phyloP scores from a whole-genome alignment of 495 filamentous ascomycete species.

The Alectoria sarmentosa region DNA sequence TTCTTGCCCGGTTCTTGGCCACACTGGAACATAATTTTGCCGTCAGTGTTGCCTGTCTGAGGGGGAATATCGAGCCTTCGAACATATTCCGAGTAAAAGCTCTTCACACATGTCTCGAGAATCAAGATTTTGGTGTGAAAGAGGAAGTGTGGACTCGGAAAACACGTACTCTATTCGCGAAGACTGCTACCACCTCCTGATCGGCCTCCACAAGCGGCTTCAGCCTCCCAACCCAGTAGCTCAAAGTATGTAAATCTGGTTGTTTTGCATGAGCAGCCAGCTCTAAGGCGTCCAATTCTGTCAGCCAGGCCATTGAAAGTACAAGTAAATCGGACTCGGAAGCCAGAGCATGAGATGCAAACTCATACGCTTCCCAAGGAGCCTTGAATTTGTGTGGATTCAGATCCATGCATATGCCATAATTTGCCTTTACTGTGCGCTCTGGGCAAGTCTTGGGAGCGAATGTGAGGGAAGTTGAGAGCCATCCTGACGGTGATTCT shows the following conservation, averaged over 20 bases:
- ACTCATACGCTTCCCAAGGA: constrained; percentile 75
- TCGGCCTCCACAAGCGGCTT: constrained; percentile 48
- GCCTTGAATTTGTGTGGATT: constrained; percentile 70
- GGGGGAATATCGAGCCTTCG: too few species aligned
- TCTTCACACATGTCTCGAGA: too few species aligned
- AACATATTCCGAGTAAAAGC: too few species aligned
- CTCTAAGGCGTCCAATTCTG: constrained; percentile 41
- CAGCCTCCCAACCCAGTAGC: constrained; percentile 85
- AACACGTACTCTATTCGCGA: constrained; percentile 89
- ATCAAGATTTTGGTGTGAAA: too few species aligned
- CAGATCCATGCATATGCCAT: constrained; percentile 80
- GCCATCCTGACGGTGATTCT: constrained; percentile 59
- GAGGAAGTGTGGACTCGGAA: too few species aligned
- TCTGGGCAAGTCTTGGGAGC: constrained; percentile 4
- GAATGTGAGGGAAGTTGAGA: constrained; percentile 25
- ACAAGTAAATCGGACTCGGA: constrained; percentile 63
- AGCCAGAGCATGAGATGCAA: constrained; percentile 69
- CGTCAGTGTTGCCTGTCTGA: too few species aligned
- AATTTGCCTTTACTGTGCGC: constrained; percentile 47
- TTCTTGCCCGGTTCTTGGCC: constrained; percentile 42
- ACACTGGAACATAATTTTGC: too few species aligned
- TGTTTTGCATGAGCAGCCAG: constrained; percentile 39
- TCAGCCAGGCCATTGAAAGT: constrained; percentile 86
- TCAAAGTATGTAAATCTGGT: constrained; percentile 73
- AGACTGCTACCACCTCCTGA: constrained; percentile 65